A percentile compares a stretch with the other conserved stretches of the same genome.
Conservation (phyloP, 257 asterid species). For the Solanum clarkiae region DNA sequence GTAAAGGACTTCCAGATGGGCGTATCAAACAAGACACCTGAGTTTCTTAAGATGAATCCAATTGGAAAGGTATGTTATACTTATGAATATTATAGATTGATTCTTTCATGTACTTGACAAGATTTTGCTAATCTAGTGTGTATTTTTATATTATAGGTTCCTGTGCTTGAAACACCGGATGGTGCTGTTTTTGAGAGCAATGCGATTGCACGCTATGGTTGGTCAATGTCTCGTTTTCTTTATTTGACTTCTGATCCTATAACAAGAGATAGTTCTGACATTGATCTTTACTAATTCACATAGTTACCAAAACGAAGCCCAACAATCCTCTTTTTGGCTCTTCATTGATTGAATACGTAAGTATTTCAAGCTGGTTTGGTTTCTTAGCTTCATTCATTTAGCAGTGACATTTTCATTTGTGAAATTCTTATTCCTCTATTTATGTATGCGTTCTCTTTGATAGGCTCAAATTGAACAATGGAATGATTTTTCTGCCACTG, state of each 20-base stretch:
- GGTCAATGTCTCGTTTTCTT: neutral
- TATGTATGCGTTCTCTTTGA: neutral
- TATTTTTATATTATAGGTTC: constrained; percentile 64
- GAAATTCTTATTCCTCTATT: neutral
- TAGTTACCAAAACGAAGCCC: constrained; percentile 50
- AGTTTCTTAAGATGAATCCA: constrained; percentile 78
- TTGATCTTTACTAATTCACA: neutral
- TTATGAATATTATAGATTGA: neutral
- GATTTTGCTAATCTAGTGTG: constrained; percentile 17
- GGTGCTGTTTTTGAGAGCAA: constrained; percentile 86
- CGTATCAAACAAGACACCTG: constrained; percentile 68
- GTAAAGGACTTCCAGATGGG: constrained; percentile 58
- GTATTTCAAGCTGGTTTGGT: neutral
- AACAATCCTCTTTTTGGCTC: constrained; percentile 51
- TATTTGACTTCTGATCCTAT: neutral
- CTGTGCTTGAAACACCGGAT: constrained; percentile 90
- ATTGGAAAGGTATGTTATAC: constrained; percentile 34
- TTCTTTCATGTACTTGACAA: neutral
- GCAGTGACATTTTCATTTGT: neutral
- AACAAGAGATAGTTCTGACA: neutral
- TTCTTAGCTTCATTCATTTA: neutral
- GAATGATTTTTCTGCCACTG: constrained; percentile 65
- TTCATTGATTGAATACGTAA: constrained; percentile 63
- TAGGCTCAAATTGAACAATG: constrained; percentile 78
- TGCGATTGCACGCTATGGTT: constrained; percentile 93